These are phyloP conservation scores for Lathyrus aphaca DNA, from an alignment of 306 rosid species.

Conservation along the genomic window DNA sequence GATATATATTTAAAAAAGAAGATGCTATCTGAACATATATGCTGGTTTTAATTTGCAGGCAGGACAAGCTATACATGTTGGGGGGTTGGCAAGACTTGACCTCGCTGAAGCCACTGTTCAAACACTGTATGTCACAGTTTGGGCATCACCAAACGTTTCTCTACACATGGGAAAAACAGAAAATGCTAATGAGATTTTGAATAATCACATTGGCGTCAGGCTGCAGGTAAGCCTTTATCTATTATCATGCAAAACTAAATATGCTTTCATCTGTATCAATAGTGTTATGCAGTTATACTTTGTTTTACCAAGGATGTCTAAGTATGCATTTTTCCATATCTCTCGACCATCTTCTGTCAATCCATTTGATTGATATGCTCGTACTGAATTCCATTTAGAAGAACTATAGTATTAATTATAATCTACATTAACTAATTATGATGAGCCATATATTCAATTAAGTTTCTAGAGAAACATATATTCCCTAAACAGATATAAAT, in stretches of 20 bases:
- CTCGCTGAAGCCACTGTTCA: constrained; percentile 73
- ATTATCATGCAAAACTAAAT: neutral
- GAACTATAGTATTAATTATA: constrained; percentile 14
- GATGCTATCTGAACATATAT: constrained; percentile 31
- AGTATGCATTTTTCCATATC: constrained; percentile 21
- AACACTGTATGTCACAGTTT: constrained; percentile 80
- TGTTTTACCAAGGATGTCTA: neutral
- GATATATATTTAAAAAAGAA: neutral
- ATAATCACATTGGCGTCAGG: constrained; percentile 76
- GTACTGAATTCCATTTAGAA: neutral
- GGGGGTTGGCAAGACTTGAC: constrained; percentile 82
- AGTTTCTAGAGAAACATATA: constrained; percentile 5
- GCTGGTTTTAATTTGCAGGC: constrained; percentile 56
- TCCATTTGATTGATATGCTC: constrained; percentile 20
- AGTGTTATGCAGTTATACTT: constrained; percentile 11
- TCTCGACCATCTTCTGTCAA: constrained; percentile 14
- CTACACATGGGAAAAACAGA: constrained; percentile 87
- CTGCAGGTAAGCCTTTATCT: constrained; percentile 65
- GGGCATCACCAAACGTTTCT: constrained; percentile 88
- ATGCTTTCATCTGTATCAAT: constrained; percentile 4
- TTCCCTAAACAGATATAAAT: constrained; percentile 15
- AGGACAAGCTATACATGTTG: constrained; percentile 79
- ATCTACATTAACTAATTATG: constrained; percentile 21
- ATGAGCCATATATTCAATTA: constrained; percentile 17
- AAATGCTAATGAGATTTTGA: constrained; percentile 89